Conservation (phyloP, 2,329 filamentous ascomycete species). For the Pseudopithomyces chartarum region DNA sequence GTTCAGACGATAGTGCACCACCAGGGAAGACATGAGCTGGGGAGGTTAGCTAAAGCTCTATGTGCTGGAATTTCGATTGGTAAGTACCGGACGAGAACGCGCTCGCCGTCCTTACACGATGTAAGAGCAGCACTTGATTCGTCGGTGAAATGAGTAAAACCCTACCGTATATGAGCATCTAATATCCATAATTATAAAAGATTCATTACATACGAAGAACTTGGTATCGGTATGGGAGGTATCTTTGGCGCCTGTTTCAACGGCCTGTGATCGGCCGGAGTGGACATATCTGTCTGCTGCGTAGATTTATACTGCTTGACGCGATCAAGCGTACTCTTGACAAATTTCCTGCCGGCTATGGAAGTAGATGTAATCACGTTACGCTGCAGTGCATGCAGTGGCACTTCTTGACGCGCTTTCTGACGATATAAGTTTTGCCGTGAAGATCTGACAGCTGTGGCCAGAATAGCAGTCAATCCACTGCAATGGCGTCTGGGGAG, state of each 20-base stretch:
- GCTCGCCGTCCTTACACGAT: conserved; percentile 70
- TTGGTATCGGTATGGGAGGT: conserved; percentile 62
- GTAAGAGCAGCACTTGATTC: conserved; percentile 87
- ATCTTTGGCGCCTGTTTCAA: conserved; percentile 40
- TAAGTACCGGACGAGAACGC: not conserved
- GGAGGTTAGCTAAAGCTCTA: too few relatives aligned
- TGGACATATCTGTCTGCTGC: conserved; percentile 31
- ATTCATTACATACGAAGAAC: conserved; percentile 58
- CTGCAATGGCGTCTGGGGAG: not conserved
- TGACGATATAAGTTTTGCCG: not conserved
- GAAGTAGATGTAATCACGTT: not conserved
- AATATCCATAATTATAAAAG: not conserved
- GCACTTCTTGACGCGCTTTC: not conserved
- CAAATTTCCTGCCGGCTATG: not conserved
- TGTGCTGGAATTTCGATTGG: not conserved
- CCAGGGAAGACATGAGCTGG: conserved; percentile 96
- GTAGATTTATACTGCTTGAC: not conserved
- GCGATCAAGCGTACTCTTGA: not conserved
- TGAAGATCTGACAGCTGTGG: not conserved
- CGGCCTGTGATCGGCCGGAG: conserved; percentile 36
- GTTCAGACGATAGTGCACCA: conserved; percentile 76
- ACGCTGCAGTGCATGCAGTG: not conserved
- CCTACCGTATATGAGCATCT: conserved; percentile 52
- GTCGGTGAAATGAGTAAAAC: conserved; percentile 82
- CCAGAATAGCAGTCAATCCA: not conserved